Conservation (phyloP, 2,329 filamentous ascomycete genomes). For the Calonectria pteridis region DNA sequence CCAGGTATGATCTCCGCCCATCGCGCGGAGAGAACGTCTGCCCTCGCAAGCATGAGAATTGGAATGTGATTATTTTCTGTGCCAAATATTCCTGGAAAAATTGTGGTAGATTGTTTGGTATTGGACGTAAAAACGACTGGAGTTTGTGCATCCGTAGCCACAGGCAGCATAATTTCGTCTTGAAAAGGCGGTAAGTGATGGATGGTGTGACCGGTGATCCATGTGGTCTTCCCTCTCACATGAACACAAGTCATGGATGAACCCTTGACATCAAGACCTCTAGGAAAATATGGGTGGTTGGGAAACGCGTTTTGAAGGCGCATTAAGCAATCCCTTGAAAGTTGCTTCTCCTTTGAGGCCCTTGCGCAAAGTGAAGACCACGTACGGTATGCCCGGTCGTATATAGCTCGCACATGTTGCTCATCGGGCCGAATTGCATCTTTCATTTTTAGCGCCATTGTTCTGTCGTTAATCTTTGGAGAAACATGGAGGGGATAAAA, state of each 20-base stretch:
- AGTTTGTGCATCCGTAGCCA: constrained; percentile 18
- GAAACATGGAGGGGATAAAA: not conserved
- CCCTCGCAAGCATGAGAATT: constrained; percentile 34
- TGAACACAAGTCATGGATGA: constrained; percentile 3
- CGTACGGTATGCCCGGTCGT: constrained; percentile 19
- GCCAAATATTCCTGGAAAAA: constrained; percentile 16
- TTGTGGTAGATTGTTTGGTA: not conserved
- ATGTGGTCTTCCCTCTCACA: constrained; percentile 14
- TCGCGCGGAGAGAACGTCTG: constrained; percentile 47
- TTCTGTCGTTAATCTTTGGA: not conserved
- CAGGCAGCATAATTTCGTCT: constrained; percentile 4
- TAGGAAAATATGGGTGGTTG: constrained; percentile 23
- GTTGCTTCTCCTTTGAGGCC: not conserved
- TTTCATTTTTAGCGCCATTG: not conserved
- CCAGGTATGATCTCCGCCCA: constrained; percentile 48
- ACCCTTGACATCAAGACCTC: not conserved
- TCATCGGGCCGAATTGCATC: constrained; percentile 23
- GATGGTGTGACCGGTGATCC: constrained; percentile 4
- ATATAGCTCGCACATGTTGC: constrained; percentile 9
- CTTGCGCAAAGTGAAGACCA: constrained; percentile 6
- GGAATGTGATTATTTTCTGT: constrained; percentile 18
- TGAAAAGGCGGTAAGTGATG: constrained; percentile 20
- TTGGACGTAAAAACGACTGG: constrained; percentile 18
- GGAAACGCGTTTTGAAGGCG: constrained; percentile 18
- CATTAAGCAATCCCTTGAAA: not conserved